Conservation (phyloP, 495 filamentous ascomycete species). For the Emericellopsis terricola region DNA sequence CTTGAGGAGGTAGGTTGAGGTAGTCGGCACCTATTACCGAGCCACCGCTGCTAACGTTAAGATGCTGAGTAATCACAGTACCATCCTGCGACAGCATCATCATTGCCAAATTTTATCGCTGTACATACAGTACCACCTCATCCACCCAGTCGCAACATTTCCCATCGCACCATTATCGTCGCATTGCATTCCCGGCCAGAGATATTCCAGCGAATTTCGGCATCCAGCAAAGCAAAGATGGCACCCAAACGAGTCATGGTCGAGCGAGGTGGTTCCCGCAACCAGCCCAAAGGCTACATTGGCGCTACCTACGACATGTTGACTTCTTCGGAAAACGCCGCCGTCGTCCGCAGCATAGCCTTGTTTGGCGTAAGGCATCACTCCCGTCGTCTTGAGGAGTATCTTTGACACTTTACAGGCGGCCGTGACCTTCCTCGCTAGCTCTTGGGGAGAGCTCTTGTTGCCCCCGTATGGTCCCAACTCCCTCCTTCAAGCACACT, state of each 20-base stretch:
- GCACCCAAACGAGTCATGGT: constrained; percentile 17
- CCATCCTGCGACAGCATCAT: no score
- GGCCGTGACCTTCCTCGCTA: constrained; percentile 56
- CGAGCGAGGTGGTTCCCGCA: constrained; percentile 7
- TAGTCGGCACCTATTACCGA: no score
- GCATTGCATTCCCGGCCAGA: no score
- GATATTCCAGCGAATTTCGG: not conserved
- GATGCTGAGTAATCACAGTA: no score
- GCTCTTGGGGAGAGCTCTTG: constrained; percentile 56
- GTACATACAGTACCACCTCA: no score
- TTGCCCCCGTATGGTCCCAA: constrained; percentile 39
- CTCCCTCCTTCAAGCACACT: not conserved
- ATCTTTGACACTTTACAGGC: constrained; percentile 25
- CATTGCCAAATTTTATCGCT: no score
- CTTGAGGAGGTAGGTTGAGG: no score
- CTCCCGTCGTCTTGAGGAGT: not conserved
- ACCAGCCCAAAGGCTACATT: constrained; percentile 20
- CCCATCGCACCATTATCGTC: no score
- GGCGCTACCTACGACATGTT: constrained; percentile 39
- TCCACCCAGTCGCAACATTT: no score
- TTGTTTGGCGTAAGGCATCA: constrained; percentile 50
- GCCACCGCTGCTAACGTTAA: no score
- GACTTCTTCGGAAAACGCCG: constrained; percentile 55
- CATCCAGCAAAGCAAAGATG: constrained; percentile 11
- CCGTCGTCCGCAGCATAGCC: constrained; percentile 52